These are phyloP conservation scores for Coniferiporia sulphurascens DNA, from an alignment of 1,284 basidiomycete genomes.

Conservation along the genomic window DNA sequence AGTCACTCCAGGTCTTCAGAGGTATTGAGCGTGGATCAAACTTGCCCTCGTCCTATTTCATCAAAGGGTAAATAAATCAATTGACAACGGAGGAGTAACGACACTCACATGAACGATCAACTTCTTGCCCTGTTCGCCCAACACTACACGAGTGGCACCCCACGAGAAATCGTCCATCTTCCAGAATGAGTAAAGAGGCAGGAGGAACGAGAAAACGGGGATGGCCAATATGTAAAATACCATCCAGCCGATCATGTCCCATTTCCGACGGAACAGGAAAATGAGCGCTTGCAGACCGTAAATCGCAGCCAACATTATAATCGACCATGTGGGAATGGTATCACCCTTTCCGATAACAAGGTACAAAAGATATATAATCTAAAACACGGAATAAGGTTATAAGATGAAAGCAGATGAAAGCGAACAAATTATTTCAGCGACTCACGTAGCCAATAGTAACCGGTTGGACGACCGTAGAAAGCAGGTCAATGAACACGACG, in stretches of 20 bases:
- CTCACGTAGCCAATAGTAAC: slow-evolving; percentile 92
- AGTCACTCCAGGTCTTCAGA: slow-evolving; percentile 94
- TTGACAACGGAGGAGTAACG: not conserved
- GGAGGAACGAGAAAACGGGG: slow-evolving; percentile 86
- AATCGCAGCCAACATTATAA: slow-evolving; percentile 90
- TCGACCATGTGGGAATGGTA: slow-evolving; percentile 70
- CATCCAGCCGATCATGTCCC: slow-evolving; percentile 99
- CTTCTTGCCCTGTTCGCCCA: slow-evolving; percentile 94
- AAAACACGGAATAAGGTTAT: slow-evolving; percentile 3
- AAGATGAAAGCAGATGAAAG: not conserved
- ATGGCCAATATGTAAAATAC: slow-evolving; percentile 92
- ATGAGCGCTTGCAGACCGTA: slow-evolving; percentile 89
- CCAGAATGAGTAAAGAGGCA: slow-evolving; percentile 98
- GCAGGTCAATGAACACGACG: slow-evolving; percentile 92
- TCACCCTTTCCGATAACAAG: slow-evolving; percentile 61
- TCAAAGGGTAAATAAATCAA: slow-evolving; percentile 7
- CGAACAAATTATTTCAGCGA: slow-evolving; percentile 22
- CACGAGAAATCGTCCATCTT: slow-evolving; percentile 99
- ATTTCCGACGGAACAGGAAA: slow-evolving; percentile 83
- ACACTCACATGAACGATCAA: slow-evolving; percentile 83
- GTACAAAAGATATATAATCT: slow-evolving; percentile 88
- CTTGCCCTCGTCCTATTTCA: slow-evolving; percentile 84
- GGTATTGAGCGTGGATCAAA: slow-evolving; percentile 92
- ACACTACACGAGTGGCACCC: slow-evolving; percentile 91
- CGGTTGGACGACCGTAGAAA: slow-evolving; percentile 84